Evolutionary conservation across 2,329 filamentous ascomycete genomes (phyloP), one percentile per base, ranked within the genome.

Genomic region (Xylaria sp.): DNA sequence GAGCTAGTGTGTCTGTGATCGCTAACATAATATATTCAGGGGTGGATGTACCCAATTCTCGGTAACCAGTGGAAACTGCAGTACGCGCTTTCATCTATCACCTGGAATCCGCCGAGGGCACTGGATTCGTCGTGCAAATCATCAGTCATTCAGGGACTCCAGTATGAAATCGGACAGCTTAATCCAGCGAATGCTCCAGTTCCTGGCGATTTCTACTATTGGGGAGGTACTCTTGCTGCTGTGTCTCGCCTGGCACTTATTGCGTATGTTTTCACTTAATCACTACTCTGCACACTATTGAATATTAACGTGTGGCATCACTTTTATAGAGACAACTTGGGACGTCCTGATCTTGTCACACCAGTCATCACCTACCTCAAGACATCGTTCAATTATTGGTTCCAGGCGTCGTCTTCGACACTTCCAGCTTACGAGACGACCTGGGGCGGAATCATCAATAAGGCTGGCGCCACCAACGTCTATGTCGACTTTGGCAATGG

Each of bases 171-270:
- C 23, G 54, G 62, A 42, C 62, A 59, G 36, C 62, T 65, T 28
- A 53, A 58, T 31, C 42, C 46, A 36, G 53, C 62, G 0, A 59
- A 57, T 46, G 62, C 62, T 38, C 62, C 62, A n/a, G 54, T 65
- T 44, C 62, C 62, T 31, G 62, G 62, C 13, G 62, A 65, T 23
- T 65, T 65, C 54, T 65, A 65, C 54, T 65, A 65, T 44, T 65
- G 62, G 62, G 62, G 62, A 26, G 62, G 62, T 33, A 17, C 62
- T 48, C 54, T 65, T 42, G 53, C 62, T 36, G 62, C 62, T 36
- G 13, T 10, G 23, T 40, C 62, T 33, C 62, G 62, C 10, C 54
- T 65, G 53, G 62, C 62, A 48, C 62, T 65, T 40, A 65, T 65
- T 17, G 62, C 62, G 62, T 65, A 65, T n/a, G 62, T 65, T 57